phyloP scores from a whole-genome alignment of 2,329 filamentous ascomycete species.

The Coniochaeta sp. region DNA sequence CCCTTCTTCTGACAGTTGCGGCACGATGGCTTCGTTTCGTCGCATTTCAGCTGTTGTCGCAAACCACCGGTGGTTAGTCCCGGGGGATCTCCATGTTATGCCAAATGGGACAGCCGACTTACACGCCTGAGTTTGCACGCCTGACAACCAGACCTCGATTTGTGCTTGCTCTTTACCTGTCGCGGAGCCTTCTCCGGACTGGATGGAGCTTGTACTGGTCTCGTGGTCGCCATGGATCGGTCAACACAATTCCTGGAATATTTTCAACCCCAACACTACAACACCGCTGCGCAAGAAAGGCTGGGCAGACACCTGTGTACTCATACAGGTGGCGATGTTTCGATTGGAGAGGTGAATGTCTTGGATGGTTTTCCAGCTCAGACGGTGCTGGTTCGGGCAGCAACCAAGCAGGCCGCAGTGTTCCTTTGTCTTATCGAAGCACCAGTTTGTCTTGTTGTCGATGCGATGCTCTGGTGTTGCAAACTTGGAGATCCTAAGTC shows the following conservation, averaged over 20 bases:
- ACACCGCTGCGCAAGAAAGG: background rate
- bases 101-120: conserved; percentile 3
- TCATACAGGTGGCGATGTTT: no score
- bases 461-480: background rate
- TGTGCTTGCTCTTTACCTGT: conserved; percentile 19
- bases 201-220: background rate
- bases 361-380: no score
- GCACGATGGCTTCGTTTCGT: conserved; percentile 18
- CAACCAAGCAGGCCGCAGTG: background rate
- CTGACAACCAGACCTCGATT: conserved; percentile 19
- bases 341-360: background rate
- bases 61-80: background rate
- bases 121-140: conserved; percentile 19
- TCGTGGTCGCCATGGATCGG: background rate
- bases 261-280: background rate
- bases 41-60: conserved; percentile 18
- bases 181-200: background rate
- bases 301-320: no score
- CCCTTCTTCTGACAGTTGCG: conserved; percentile 18
- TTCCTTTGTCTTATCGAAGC: background rate
- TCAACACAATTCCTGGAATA: background rate
- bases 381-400: no score
- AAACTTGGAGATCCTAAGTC: background rate
- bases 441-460: background rate
- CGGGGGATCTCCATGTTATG: background rate